Evolutionary conservation across 164 flowering plant genomes (phyloP), one percentile per base, ranked within the genome.

Genomic region (Tinospora cordifolia): DNA sequence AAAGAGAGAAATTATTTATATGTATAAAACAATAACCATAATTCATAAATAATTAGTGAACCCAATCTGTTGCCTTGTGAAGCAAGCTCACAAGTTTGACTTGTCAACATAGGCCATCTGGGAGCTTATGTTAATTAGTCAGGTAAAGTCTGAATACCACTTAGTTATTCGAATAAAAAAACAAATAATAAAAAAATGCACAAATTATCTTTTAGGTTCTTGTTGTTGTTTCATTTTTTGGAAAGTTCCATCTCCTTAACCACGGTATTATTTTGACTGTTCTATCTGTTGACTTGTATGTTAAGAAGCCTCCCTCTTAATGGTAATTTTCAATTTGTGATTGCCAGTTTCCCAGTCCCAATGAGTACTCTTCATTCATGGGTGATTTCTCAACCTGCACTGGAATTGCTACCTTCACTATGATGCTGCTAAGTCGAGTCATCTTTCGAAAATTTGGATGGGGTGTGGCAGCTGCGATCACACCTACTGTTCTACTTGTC

Each of bases 401-500:
- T 24, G 79, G 79, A 66, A 41, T 77, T 27, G 76, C 74, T n/a
- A 77, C 79, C 36, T 77, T 77, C 63, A 60, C 74, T 38, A 77
- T 77, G 79, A 77, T 77, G 79, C 62, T 77, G 51, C 74, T 77
- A 13, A 77, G 79, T 63, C 74, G 76, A 40, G 54, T 77, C 63
- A 77, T 77, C 58, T 77, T 77, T 39, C 76, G 76, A 65, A 77
- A 73, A 77, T 77, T 70, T 44, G 79, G 79, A 66, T 77, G 79
- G 79, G 79, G 79, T 65, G 76, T 77, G 21, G 79, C 79, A 15
- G 79, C 79, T 51, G 71, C 76, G 14, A 77, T 77, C 68, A 77
- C 79, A 41, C 79, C 79, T 8, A 63, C 76, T 47, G 79, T 77
- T 62, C 67, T 77, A 41, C 79, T 77, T 49, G 51, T 67, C 19